A percentile compares a stretch with the other conserved stretches of the same genome.
These are phyloP conservation scores for Candida oleophila DNA, from an alignment of 805 yeast genomes.

Conservation along the genomic window DNA sequence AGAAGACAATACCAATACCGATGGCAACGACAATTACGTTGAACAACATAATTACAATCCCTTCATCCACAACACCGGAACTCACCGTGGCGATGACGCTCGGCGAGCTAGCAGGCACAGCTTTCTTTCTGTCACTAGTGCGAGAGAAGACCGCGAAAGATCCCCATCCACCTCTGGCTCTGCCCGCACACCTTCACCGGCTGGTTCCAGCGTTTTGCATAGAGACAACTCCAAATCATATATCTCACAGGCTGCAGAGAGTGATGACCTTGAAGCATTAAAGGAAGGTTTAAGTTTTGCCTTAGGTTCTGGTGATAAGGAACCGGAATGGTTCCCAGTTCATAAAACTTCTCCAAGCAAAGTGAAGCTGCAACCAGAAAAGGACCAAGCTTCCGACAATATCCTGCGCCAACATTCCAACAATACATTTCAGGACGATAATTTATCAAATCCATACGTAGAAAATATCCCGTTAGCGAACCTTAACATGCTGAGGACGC, in stretches of 20 bases:
- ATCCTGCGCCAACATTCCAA: not conserved
- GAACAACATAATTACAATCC: not conserved
- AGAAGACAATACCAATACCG: not conserved
- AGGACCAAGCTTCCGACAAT: not conserved
- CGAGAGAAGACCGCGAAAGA: not conserved
- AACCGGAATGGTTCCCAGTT: constrained; percentile 32
- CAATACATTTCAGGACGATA: constrained; percentile 7
- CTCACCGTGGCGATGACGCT: not conserved
- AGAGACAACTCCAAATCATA: constrained; percentile 17
- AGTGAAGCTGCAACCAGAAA: not conserved
- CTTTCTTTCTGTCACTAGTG: not conserved
- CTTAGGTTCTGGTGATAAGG: constrained; percentile 24
- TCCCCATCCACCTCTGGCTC: not conserved
- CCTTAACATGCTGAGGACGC: not conserved
- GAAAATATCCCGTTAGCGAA: constrained; percentile 19
- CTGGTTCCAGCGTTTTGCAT: not conserved
- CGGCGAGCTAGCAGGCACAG: not conserved
- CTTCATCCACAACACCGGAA: not conserved
- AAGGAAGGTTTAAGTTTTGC: constrained; percentile 34
- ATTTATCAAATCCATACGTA: constrained; percentile 7
- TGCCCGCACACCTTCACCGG: not conserved
- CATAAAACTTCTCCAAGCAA: not conserved
- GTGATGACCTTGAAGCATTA: constrained; percentile 30
- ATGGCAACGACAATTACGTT: no score
- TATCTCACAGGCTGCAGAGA: constrained; percentile 23